A percentile compares a stretch with the other conserved stretches of the same genome.
phyloP scores from a whole-genome alignment of 768 basidiomycete genomes.

The Exsudoporus frostii region DNA sequence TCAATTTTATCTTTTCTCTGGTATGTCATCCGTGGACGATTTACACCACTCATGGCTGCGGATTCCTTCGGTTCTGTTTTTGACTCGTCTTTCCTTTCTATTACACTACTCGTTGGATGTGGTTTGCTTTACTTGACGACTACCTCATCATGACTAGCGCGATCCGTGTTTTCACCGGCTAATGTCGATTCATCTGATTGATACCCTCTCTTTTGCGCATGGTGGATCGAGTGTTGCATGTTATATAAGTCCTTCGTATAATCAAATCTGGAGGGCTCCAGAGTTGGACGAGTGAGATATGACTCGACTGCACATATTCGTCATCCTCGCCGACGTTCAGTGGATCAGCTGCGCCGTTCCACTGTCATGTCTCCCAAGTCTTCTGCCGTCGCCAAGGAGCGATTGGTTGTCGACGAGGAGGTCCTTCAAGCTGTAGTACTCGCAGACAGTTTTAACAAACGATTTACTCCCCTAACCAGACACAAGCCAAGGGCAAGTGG shows the following conservation, averaged over 20 bases:
- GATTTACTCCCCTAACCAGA: constrained; percentile 86
- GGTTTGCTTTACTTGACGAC: constrained; percentile 57
- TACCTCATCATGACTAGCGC: constrained; percentile 57
- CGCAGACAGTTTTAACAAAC: constrained; percentile 93
- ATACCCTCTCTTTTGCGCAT: constrained; percentile 41
- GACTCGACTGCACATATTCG: constrained; percentile 21
- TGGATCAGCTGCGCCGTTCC: not conserved
- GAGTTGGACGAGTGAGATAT: not conserved
- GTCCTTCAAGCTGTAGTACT: constrained; percentile 93
- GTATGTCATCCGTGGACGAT: constrained; percentile 39
- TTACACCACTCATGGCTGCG: constrained; percentile 37
- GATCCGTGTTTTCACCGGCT: constrained; percentile 58
- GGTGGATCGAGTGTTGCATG: constrained; percentile 33
- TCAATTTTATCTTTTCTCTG: constrained; percentile 30
- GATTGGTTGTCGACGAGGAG: constrained; percentile 67
- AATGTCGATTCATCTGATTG: constrained; percentile 67
- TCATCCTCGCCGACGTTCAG: not conserved
- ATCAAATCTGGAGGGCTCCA: constrained; percentile 22
- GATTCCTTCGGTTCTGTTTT: constrained; percentile 34
- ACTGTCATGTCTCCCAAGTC: constrained; percentile 57
- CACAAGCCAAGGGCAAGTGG: constrained; percentile 77
- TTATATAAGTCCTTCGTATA: constrained; percentile 33
- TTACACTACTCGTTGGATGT: constrained; percentile 59
- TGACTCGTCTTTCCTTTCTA: constrained; percentile 31
- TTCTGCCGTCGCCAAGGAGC: constrained; percentile 54